phyloP scores from a whole-genome alignment of 169 alveolate genomes.

The Plasmodium coatneyi region DNA sequence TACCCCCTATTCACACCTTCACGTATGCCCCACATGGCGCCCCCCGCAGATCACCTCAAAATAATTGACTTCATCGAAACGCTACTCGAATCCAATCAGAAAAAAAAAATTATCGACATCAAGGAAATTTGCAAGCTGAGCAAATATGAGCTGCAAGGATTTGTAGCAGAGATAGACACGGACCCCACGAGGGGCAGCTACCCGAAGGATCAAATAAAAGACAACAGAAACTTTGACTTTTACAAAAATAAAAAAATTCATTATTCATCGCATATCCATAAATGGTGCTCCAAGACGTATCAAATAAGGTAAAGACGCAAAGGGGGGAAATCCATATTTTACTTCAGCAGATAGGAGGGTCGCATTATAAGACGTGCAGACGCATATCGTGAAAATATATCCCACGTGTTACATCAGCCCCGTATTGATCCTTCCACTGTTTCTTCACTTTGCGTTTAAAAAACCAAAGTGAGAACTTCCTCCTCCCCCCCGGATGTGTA shows the following conservation, averaged over 20 bases:
- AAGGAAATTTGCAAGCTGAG: slow-evolving; percentile 73
- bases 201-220: slow-evolving; percentile 19
- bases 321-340: not conserved
- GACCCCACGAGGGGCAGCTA: not conserved
- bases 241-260: slow-evolving; percentile 55
- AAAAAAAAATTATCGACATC: slow-evolving; percentile 69
- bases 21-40: not conserved
- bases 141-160: slow-evolving; percentile 70
- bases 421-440: not conserved
- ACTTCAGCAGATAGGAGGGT: not conserved
- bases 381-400: not conserved
- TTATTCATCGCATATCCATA: slow-evolving; percentile 72
- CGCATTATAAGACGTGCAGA: not conserved
- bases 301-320: slow-evolving; percentile 52
- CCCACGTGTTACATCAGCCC: not conserved
- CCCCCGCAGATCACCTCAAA: slow-evolving; percentile 26
- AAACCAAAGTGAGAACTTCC: not conserved
- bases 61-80: slow-evolving; percentile 73
- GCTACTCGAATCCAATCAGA: slow-evolving; percentile 50
- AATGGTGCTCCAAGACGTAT: slow-evolving; percentile 75
- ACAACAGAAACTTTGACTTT: slow-evolving; percentile 40
- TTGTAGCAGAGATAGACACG: slow-evolving; percentile 72
- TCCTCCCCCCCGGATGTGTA: not conserved
- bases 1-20: not conserved
- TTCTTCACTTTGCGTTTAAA: not conserved